Percentiles rank a stretch among this genome's conserved stretches.
phyloP scores from a whole-genome alignment of 1,139 yeast species.

The Hanseniaspora uvarum region DNA sequence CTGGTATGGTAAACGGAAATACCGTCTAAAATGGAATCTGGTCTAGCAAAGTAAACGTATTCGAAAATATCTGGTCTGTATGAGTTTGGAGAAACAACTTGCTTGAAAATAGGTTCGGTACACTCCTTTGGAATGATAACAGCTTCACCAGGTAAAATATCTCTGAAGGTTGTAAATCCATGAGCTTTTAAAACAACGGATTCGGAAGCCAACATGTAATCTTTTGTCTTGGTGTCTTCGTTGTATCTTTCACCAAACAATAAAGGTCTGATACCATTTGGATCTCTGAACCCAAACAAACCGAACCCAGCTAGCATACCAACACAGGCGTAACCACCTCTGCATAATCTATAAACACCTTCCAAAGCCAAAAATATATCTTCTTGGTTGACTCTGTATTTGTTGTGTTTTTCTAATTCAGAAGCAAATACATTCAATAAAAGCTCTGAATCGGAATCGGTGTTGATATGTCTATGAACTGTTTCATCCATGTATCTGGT shows the following conservation, averaged over 20 bases:
- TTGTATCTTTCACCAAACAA: constrained; percentile 69
- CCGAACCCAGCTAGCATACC: constrained; percentile 97
- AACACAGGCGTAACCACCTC: constrained; percentile 94
- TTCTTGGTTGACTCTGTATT: constrained; percentile 81
- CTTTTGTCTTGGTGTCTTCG: constrained; percentile 54
- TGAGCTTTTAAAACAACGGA: constrained; percentile 93
- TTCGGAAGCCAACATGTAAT: constrained; percentile 92
- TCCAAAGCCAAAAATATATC: constrained; percentile 79
- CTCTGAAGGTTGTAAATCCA: constrained; percentile 70
- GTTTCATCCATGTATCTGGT: constrained; percentile 76
- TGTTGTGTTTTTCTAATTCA: constrained; percentile 82
- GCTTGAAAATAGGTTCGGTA: constrained; percentile 66
- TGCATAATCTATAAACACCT: constrained; percentile 67
- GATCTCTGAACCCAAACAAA: constrained; percentile 89
- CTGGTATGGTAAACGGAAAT: constrained; percentile 88
- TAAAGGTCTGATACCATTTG: constrained; percentile 90
- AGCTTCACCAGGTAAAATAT: constrained; percentile 89
- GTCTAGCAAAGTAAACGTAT: constrained; percentile 95
- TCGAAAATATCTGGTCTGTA: constrained; percentile 96
- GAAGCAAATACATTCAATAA: constrained; percentile 82
- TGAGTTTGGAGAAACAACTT: constrained; percentile 65
- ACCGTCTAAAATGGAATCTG: constrained; percentile 92
- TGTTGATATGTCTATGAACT: constrained; percentile 93
- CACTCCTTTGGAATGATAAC: constrained; percentile 75
- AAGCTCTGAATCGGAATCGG: constrained; percentile 91